Percentiles rank a stretch among this genome's conserved stretches.
Evolutionary conservation across 140 eudicot genomes (phyloP).

Genomic region (Senecio squalidus): DNA sequence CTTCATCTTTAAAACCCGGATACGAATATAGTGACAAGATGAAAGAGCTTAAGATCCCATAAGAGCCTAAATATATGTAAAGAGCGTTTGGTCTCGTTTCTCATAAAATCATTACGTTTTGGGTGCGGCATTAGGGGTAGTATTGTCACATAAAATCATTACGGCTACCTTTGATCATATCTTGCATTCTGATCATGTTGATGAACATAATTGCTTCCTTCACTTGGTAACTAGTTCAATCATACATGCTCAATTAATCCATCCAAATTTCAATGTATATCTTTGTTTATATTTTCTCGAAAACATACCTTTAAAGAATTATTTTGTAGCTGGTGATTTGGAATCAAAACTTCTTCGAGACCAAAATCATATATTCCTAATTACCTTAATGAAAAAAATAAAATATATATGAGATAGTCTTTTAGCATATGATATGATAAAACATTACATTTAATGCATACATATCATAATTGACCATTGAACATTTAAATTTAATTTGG

Average conservation of each 20-base stretch:
- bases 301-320: conserved; percentile 14
- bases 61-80: not conserved
- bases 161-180: conserved; percentile 7
- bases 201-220: conserved; percentile 23
- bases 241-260: too few species aligned
- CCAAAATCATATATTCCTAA: conserved; percentile 21
- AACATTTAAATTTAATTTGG: conserved; percentile 10
- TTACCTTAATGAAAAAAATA: not conserved
- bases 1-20: too few species aligned
- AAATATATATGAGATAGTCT: not conserved
- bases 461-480: conserved; percentile 7
- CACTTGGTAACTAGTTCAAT: conserved; percentile 20
- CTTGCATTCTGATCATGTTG: conserved; percentile 19
- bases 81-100: too few species aligned
- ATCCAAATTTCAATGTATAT: too few species aligned
- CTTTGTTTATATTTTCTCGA: too few species aligned
- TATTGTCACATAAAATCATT: conserved; percentile 25
- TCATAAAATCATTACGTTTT: too few species aligned
- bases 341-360: conserved; percentile 30
- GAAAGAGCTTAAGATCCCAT: not conserved
- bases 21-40: conserved; percentile 8
- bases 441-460: not conserved
- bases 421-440: too few species aligned
- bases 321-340: conserved; percentile 22
- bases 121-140: conserved; percentile 22